Evolutionary conservation across 257 asterid species (phyloP), one percentile per base, ranked within the genome.

Genomic region (Linaria vulgaris): DNA sequence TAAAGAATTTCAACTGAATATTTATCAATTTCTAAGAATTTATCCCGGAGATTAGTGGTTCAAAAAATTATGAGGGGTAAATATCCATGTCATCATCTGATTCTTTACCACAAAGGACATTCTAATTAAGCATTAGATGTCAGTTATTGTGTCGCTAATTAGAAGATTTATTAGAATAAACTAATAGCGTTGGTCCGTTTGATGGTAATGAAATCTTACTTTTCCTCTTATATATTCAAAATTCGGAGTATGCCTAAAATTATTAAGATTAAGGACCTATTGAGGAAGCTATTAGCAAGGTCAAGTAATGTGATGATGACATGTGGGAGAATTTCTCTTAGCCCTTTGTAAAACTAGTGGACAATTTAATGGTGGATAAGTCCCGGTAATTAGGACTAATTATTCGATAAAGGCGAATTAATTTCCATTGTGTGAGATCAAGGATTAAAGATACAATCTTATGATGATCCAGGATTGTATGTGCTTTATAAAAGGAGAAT

Each of bases 391-490:
- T 19, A 52, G 17, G 61, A 59, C 54, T 76, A 76, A 53, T 21
- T 57, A 71, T 44, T 59, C 22, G 13, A 16, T 67, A 44, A 53
- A 11, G 68, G 16, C 20, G 15, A 38, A 56, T 60, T 51, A 65
- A 58, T 56, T 47, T 64, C 70, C 77, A 72, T 59, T 75, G 16
- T 71, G 80, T 68, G 71, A 59, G 77, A 77, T 61, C 72, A 71
- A 68, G 74, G 74, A 51, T 64, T 71, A 63, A 71, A 68, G 81
- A 59, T 65, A 63, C 20, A 50, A 15, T 66, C 63, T 48, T 61
- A 24, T 71, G 67, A 61, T 62, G 68, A 63, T 58, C 47, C 20
- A 20, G 44, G 37, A 41, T 21, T 59, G 65, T 12, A 6, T 64
- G 19, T 22, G 55, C 45, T 52, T 53, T 51, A 39, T 22, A 17